Percentiles rank a stretch among this genome's conserved stretches.
phyloP scores from a whole-genome alignment of 1,284 basidiomycete genomes.

The Hymenochaete sp. region DNA sequence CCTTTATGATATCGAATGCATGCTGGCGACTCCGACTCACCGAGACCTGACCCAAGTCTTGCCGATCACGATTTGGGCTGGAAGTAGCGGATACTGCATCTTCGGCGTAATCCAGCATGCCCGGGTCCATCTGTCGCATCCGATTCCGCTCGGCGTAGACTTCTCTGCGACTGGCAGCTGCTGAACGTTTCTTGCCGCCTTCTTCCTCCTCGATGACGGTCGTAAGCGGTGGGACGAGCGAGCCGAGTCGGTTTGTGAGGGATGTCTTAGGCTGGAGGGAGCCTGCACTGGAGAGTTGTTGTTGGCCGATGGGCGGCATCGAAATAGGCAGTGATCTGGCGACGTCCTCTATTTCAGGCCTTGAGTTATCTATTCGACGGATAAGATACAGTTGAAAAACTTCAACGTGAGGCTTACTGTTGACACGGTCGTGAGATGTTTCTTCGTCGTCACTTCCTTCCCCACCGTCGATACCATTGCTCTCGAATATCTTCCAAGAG shows the following conservation, averaged over 20 bases:
- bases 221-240: conserved; percentile 24
- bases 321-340: conserved; percentile 53
- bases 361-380: background rate
- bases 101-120: conserved; percentile 49
- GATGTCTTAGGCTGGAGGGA: conserved; percentile 49
- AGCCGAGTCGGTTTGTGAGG: conserved; percentile 31
- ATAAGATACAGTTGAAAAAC: conserved; percentile 18
- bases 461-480: too few relatives aligned
- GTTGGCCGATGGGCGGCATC: conserved; percentile 37
- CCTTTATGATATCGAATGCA: conserved; percentile 59
- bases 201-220: conserved; percentile 13
- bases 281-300: conserved; percentile 30
- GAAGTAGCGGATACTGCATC: conserved; percentile 25
- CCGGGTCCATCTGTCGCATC: conserved; percentile 53
- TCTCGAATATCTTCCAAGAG: conserved; percentile 55
- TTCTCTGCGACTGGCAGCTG: conserved; percentile 45
- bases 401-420: conserved; percentile 25
- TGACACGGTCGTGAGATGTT: too few relatives aligned
- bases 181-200: conserved; percentile 28
- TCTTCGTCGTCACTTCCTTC: too few relatives aligned
- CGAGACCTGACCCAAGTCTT: conserved; percentile 21
- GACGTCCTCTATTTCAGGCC: conserved; percentile 21
- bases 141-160: conserved; percentile 62
- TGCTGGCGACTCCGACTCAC: conserved; percentile 41
- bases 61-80: conserved; percentile 33